Evolutionary conservation across 805 yeast species (phyloP).

Genomic region (Tetrapisispora taiwanensis): DNA sequence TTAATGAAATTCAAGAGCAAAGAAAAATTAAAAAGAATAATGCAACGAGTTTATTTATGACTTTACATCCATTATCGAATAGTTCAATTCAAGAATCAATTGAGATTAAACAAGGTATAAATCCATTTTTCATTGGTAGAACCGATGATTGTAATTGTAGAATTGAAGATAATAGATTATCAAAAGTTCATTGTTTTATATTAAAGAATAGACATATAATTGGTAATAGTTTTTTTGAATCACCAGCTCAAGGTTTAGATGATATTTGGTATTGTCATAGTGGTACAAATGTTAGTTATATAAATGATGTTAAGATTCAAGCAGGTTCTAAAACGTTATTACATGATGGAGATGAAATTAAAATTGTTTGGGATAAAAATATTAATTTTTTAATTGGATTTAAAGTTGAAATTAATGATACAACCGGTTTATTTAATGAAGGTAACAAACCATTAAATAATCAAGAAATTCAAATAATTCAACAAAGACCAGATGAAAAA

Average conservation of each 20-base stretch:
- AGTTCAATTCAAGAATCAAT: conserved; percentile 41
- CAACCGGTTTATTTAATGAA: conserved; percentile 53
- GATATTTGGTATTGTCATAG: conserved; percentile 74
- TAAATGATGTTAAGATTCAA: conserved; percentile 51
- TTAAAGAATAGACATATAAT: conserved; percentile 53
- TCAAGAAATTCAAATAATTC: conserved; percentile 10
- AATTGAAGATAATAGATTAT: conserved; percentile 65
- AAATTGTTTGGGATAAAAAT: conserved; percentile 52
- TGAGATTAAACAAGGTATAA: conserved; percentile 55
- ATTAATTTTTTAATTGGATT: conserved; percentile 46
- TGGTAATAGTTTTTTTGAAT: conserved; percentile 46
- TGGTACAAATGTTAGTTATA: conserved; percentile 70
- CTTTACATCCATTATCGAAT: conserved; percentile 42
- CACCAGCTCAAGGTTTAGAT: conserved; percentile 64
- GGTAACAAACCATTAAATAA: conserved; percentile 26
- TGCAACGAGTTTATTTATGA: conserved; percentile 38
- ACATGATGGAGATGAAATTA: conserved; percentile 54
- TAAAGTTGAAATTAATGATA: conserved; percentile 42
- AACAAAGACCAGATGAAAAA: conserved; percentile 21
- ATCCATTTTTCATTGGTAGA: conserved; percentile 67
- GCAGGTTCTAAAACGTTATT: conserved; percentile 53
- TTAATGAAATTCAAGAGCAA: conserved; percentile 17
- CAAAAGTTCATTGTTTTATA: conserved; percentile 74
- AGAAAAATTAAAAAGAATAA: conserved; percentile 6
- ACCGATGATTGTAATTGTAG: conserved; percentile 48